Conservation (phyloP, 2,329 filamentous ascomycete genomes). For the Huntiella abstrusa region DNA sequence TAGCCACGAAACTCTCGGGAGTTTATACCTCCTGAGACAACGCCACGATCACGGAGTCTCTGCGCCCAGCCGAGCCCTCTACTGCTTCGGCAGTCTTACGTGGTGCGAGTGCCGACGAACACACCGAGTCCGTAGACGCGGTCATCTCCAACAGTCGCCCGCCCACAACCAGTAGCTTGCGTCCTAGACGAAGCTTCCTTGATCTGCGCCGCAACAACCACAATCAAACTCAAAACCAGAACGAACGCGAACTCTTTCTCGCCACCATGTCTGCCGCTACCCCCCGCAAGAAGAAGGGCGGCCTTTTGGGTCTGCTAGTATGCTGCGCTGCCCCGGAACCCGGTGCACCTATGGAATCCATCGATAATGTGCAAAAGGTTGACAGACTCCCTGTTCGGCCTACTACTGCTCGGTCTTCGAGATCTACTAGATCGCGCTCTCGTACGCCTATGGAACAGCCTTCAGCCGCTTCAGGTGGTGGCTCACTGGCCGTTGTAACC, state of each 20-base stretch:
- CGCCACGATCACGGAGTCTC: slow-evolving; percentile 12
- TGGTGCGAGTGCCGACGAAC: slow-evolving; percentile 10
- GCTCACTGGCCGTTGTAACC: slow-evolving; percentile 21
- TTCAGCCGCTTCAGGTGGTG: slow-evolving; percentile 12
- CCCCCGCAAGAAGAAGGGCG: slow-evolving; percentile 35
- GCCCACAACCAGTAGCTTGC: slow-evolving; percentile 8
- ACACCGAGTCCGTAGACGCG: slow-evolving; percentile 9
- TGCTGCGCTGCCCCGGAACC: slow-evolving; percentile 49
- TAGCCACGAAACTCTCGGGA: slow-evolving; percentile 8
- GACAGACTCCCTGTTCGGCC: slow-evolving; percentile 36
- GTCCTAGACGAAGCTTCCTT: slow-evolving; percentile 10
- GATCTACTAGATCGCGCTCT: slow-evolving; percentile 19
- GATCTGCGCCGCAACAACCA: slow-evolving; percentile 17
- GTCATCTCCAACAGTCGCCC: slow-evolving; percentile 7
- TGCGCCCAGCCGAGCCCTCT: slow-evolving; percentile 11
- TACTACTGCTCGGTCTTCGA: slow-evolving; percentile 29
- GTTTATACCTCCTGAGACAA: slow-evolving; percentile 10
- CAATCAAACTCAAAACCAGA: slow-evolving; percentile 3
- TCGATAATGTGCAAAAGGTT: slow-evolving; percentile 36
- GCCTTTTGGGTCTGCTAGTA: slow-evolving; percentile 41
- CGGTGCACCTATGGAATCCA: slow-evolving; percentile 32
- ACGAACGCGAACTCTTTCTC: slow-evolving; percentile 11
- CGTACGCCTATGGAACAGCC: slow-evolving; percentile 33
- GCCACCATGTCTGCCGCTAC: slow-evolving; percentile 19
- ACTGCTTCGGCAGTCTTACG: slow-evolving; percentile 12